Evolutionary conservation across 148 eudicot species (phyloP).

Genomic region (Gaultheria prostrata): DNA sequence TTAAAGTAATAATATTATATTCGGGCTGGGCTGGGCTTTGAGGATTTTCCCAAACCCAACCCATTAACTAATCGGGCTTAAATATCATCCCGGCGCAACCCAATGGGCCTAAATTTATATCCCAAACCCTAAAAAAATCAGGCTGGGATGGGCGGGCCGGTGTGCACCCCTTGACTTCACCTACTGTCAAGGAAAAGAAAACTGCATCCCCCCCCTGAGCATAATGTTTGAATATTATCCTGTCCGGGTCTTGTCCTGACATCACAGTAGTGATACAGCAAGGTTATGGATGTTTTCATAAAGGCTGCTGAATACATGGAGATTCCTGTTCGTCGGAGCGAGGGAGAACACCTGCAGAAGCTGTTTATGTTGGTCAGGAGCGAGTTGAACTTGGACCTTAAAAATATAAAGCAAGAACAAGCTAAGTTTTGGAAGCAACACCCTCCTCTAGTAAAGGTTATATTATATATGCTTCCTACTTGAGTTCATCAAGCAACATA

Average conservation of each 20-base stretch:
- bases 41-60: too few relatives aligned
- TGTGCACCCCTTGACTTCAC: too few relatives aligned
- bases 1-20: too few relatives aligned
- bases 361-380: conserved; percentile 75
- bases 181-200: not conserved
- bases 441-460: conserved; percentile 85
- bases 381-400: conserved; percentile 80
- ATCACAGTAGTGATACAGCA: conserved; percentile 39
- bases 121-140: too few relatives aligned
- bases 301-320: conserved; percentile 91
- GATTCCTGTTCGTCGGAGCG: conserved; percentile 82
- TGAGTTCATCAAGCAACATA: not conserved
- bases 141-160: too few relatives aligned
- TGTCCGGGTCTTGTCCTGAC: not conserved
- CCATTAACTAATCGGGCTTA: too few relatives aligned
- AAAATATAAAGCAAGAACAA: conserved; percentile 88
- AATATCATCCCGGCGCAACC: too few relatives aligned
- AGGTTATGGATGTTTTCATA: conserved; percentile 87
- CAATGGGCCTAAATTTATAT: too few relatives aligned
- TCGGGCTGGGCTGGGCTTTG: too few relatives aligned
- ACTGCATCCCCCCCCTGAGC: not conserved
- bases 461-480: conserved; percentile 13
- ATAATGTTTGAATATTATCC: not conserved
- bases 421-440: conserved; percentile 99
- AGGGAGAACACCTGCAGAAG: conserved; percentile 86